Conservation (phyloP, 202 grass and related monocot species). For the Setaria viridis region DNA sequence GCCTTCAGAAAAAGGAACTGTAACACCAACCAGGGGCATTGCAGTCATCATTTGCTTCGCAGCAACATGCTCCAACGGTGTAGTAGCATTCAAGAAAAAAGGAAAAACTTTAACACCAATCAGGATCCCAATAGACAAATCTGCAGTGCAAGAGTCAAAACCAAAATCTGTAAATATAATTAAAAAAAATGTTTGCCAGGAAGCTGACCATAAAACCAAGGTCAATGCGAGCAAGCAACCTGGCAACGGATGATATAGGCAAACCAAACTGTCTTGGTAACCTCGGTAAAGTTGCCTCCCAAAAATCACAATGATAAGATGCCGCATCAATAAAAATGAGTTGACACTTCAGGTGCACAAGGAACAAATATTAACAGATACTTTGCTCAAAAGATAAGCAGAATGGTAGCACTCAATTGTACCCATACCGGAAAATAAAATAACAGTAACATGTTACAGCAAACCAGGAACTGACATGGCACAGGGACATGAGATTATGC, state of each 20-base stretch:
- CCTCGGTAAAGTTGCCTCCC: conserved; percentile 62
- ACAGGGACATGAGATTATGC: not conserved
- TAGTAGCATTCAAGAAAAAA: not conserved
- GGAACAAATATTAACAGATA: not conserved
- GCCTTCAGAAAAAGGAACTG: too few species aligned
- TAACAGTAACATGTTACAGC: not conserved
- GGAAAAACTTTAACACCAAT: not conserved
- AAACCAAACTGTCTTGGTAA: conserved; percentile 36
- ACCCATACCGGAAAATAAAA: not conserved
- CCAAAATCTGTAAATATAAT: not conserved
- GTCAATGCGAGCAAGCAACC: conserved; percentile 14
- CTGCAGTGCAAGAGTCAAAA: not conserved
- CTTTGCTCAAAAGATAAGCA: not conserved
- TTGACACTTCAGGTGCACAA: not conserved
- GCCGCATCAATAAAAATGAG: not conserved
- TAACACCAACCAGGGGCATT: not conserved
- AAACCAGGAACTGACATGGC: not conserved
- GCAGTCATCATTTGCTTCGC: not conserved
- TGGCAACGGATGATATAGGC: conserved; percentile 43
- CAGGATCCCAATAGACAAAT: not conserved
- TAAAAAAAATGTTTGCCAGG: conserved; percentile 30
- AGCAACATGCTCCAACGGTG: not conserved
- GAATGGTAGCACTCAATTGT: not conserved
- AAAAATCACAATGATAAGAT: not conserved
- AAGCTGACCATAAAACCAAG: conserved; percentile 39